Evolutionary conservation across 441 rosid genomes (phyloP), one percentile per base, ranked within the genome.

Genomic region (Croton laevigatus): DNA sequence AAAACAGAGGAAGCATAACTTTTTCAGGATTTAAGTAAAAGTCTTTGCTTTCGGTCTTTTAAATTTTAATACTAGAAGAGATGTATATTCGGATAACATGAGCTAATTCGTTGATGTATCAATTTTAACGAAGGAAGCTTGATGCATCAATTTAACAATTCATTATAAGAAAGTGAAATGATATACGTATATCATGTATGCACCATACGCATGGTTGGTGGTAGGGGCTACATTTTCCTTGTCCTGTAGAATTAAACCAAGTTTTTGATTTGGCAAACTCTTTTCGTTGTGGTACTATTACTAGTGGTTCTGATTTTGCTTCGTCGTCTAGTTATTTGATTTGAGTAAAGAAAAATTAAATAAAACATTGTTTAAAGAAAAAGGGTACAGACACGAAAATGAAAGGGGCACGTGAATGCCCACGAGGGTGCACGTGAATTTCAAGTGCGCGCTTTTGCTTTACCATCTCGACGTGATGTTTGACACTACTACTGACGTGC

Each of bases 351-450:
- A 27, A 27, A 27, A 27, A 27, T 27, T 27, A 27, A 27, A 27
- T 27, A 27, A 27, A 27, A 27, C 32, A 27, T 27, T 27, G 32
- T 27, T 27, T 52, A 66, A 68, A 65, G 10, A 27, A 2, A 20
- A 42, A 68, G 46, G 48, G 59, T 45, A 10, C 38, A 72, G 77
- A 80, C 75, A 81, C 36, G 49, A 71, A 55, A 67, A 53, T 59
- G 62, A n/a, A 40, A 73, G 13, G 13, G 75, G 68, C 94, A 82
- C 89, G 90, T 81, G 89, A 87, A 81, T 0, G 3, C 0, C 57
- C 85, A 79, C 80, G 48, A 62, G 81, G 71, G 45, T 67, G 75
- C 94, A 89, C 87, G 90, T 87, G 91, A 81, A 87, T 73, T 13
- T 40, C 85, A 81, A 87, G 74, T 13, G 45, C 85, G 80, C 80